Percentiles rank a stretch among this genome's conserved stretches.
Evolutionary conservation across 1,284 basidiomycete species (phyloP).

Genomic region (Mycosarcoma mackinlayi): DNA sequence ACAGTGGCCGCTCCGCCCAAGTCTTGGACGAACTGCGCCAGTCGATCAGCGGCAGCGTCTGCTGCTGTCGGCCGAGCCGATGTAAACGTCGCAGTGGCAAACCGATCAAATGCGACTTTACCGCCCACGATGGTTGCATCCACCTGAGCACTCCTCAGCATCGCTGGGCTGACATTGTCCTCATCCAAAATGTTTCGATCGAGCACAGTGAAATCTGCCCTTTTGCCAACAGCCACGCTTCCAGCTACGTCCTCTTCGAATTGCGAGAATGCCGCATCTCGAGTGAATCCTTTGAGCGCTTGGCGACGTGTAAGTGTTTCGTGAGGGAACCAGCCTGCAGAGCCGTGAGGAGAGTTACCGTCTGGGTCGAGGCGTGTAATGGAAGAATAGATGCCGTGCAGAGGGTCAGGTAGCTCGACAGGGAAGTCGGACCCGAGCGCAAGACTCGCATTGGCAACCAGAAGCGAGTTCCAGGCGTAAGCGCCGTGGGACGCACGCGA

Average conservation of each 20-base stretch:
- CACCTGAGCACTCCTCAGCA: slow-evolving; percentile 79
- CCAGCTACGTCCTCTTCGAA: slow-evolving; percentile 78
- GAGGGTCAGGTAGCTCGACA: slow-evolving; percentile 70
- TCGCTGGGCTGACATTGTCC: slow-evolving; percentile 71
- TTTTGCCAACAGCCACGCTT: slow-evolving; percentile 77
- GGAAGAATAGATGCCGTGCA: slow-evolving; percentile 83
- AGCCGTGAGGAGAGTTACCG: slow-evolving; percentile 83
- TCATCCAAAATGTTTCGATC: slow-evolving; percentile 80
- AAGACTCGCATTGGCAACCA: slow-evolving; percentile 72
- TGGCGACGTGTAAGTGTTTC: slow-evolving; percentile 80
- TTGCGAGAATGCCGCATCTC: slow-evolving; percentile 85
- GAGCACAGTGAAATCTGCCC: slow-evolving; percentile 85
- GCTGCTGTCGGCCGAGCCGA: not conserved
- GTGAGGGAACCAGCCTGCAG: slow-evolving; percentile 74
- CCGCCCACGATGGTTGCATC: slow-evolving; percentile 84
- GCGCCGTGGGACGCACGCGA: slow-evolving; percentile 76
- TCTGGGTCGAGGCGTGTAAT: slow-evolving; percentile 77
- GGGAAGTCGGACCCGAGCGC: slow-evolving; percentile 92
- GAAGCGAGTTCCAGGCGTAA: slow-evolving; percentile 85
- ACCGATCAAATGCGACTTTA: slow-evolving; percentile 74
- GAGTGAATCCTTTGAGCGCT: slow-evolving; percentile 78
- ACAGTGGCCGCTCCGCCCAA: not conserved
- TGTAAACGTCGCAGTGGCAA: slow-evolving; percentile 11
- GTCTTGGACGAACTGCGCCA: not conserved
- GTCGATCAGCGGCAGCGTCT: not conserved